Base-by-base conservation (phyloP, 495 filamentous ascomycete genomes). In the Chaetomium tenue region DNA sequence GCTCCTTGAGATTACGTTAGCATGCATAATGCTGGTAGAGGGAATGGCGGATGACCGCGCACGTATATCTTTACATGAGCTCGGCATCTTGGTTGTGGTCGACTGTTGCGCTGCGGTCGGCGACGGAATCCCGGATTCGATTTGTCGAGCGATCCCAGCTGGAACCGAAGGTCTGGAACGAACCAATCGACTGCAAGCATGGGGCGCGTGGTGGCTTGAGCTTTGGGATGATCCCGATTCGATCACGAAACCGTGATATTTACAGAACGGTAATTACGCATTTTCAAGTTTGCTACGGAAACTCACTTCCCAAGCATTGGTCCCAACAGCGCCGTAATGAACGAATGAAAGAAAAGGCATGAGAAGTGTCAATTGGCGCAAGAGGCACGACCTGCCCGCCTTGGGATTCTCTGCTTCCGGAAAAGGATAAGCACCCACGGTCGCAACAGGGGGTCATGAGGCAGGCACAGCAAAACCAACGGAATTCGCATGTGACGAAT, bases 21-120 rank as follows among this genome's bases (percentile, higher is more conserved):
- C 39, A 2, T n/a, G 22, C 11, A 47, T 2, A 0, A 16, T 3
- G 40, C 20, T 23, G 42, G 18, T 25, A 12, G 33, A 11, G 39
- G 25, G 40, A 57, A 40, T 23, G 48, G 15, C 28, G 23, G 61
- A 57, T 11, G 42, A 11, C 42, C 58, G 68, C 68, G 61, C 58
- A 98, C 94, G 86, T 73, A 98, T 92, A 73, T 97, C 93, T 83
- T 91, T 90, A 82, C 94, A 98, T 63, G 93, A 97, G 74, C 88
- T 90, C 28, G 94, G 94, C 94, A 98, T 98, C 58, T 70, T 87
- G 77, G 67, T n/a, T 30, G 44, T 40, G 18, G 28, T 20, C 13
- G 51, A 16, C 42, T 54, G 60, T 50, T 53, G 22, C 30, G 48
- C 33, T 53, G 60, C 56, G 16, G 23, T 58, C 56, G 25, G 40